Evolutionary conservation across 2,329 filamentous ascomycete species (phyloP).

Genomic region (Trichophyton equinum): DNA sequence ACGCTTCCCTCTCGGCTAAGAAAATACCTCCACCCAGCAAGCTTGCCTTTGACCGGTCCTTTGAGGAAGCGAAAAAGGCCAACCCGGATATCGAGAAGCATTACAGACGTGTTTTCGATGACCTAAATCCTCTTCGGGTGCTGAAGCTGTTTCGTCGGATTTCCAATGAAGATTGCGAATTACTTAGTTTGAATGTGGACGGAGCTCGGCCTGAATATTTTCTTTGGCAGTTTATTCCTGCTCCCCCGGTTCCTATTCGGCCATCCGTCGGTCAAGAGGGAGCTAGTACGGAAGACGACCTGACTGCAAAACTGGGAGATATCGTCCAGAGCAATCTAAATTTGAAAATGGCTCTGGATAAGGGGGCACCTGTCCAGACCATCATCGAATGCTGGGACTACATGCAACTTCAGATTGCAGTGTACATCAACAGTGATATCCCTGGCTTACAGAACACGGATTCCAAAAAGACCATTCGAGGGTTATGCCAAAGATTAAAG

Average conservation of each 20-base stretch:
- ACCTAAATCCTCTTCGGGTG: conserved; percentile 78
- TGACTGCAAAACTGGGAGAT: conserved; percentile 93
- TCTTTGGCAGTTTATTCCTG: conserved; percentile 91
- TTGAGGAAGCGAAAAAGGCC: conserved; percentile 61
- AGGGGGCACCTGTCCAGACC: conserved; percentile 71
- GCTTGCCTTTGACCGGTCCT: conserved; percentile 72
- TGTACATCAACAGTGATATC: conserved; percentile 96
- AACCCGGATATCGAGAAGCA: conserved; percentile 83
- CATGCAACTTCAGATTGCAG: conserved; percentile 83
- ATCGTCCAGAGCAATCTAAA: conserved; percentile 87
- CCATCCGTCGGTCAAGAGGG: conserved; percentile 89
- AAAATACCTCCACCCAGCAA: conserved; percentile 77
- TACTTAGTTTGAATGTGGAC: conserved; percentile 73
- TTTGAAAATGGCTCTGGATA: conserved; percentile 68
- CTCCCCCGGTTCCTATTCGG: conserved; percentile 84
- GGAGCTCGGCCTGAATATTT: conserved; percentile 93
- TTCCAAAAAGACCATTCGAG: conserved; percentile 76
- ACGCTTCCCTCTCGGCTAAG: conserved; percentile 72
- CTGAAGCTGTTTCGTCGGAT: conserved; percentile 88
- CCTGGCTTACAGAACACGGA: conserved; percentile 83
- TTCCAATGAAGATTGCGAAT: conserved; percentile 71
- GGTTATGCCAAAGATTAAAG: conserved; percentile 89
- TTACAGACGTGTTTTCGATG: conserved; percentile 81
- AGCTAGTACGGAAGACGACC: conserved; percentile 88
- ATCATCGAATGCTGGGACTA: conserved; percentile 99